Base-by-base conservation (phyloP, 1,284 basidiomycete genomes). In the Apiotrichum mycotoxinovorans region DNA sequence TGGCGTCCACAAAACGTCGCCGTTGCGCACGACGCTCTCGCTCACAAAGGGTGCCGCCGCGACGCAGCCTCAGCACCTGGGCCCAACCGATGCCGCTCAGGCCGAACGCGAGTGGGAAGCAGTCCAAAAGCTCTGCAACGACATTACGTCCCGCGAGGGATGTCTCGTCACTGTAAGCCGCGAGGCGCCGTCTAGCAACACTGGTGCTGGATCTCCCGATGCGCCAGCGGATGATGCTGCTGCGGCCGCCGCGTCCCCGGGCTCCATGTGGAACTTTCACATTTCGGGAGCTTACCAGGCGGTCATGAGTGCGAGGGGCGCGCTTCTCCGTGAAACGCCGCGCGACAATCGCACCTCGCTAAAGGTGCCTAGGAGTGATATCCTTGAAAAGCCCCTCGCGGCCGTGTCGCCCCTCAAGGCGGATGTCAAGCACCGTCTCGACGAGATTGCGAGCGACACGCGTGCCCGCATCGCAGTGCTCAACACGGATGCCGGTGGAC, bases 271-370 rank as follows among this genome's bases (percentile, higher is more conserved):
- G 85, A 93, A 92, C 76, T 94, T 96, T 71, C 86, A 92, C 74
- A 83, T 97, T 64, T 90, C 88, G 58, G 94, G 94, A 47, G 83
- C 86, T 26, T 93, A 93, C 78, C 89, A 90, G 71, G 89, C 94
- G 74, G 95, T 97, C 65, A 89, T 96, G 86, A 82, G 86, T 54
- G 88, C 93, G 48, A 83, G 92, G 51, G 92, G 91, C 20, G 85
- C 88, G 80, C 85, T 97, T 58, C 76, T 96, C 60, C 89, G 94
- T 65, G 90, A 94, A 67, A 87, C 87, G 68, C 93, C 93, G 4
- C 84, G 92, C 52, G 76, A 91, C 86, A 89, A 88, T 73, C 88
- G 88, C 56, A 83, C 87, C 30, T 82, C 86, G 53, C 89, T 98
- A 80, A 91, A 89, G 73, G 90, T 96, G 35, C 84, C 91, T 25